Evolutionary conservation across 2,329 filamentous ascomycete species (phyloP), one percentile per base, ranked within the genome.

Genomic region (Penicillium sp.): DNA sequence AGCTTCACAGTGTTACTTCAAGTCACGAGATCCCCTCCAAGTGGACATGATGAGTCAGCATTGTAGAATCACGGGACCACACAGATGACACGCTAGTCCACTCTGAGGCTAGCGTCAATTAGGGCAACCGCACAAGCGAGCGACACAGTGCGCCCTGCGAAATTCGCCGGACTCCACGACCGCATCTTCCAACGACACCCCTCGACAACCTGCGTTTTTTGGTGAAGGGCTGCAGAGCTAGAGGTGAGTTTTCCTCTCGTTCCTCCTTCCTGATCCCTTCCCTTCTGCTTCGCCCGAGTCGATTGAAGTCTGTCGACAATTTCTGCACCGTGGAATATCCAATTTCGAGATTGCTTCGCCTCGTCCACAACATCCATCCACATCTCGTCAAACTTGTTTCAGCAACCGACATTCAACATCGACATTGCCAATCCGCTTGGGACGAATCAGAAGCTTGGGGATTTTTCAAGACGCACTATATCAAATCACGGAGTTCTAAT

Each of bases 101-200:
- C 0, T 18, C 40, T 0, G 1, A 26, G 58, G 11, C 49, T 69
- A 69, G 67, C 45, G 47, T 56, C 53, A 51, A 52, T 58, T 67
- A 68, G 64, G 65, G 65, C 64, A 63, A 68, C 56, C 58, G 59
- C 59, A 64, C 64, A 68, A 69, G 65, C 65, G 65, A 68, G 63
- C 60, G 59, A 68, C 64, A 67, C 52, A 51, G 37, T 53, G 53
- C 46, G 53, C 45, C 48, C 56, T 65, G 65, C 64, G 60, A 68
- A 69, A 67, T 69, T 69, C 65, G 50, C 59, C 54, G 57, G 46
- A 62, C 52, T 54, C 65, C 60, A 67, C 60, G 58, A 66, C 60
- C 59, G 60, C 55, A 60, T 57, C 61, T 61, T 55, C 58, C 57
- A 56, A 55, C 62, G 63, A 68, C 62, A 56, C 61, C 59, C 57